Base-by-base conservation (phyloP, 2,329 filamentous ascomycete species). In the Calonectria leucothoes region DNA sequence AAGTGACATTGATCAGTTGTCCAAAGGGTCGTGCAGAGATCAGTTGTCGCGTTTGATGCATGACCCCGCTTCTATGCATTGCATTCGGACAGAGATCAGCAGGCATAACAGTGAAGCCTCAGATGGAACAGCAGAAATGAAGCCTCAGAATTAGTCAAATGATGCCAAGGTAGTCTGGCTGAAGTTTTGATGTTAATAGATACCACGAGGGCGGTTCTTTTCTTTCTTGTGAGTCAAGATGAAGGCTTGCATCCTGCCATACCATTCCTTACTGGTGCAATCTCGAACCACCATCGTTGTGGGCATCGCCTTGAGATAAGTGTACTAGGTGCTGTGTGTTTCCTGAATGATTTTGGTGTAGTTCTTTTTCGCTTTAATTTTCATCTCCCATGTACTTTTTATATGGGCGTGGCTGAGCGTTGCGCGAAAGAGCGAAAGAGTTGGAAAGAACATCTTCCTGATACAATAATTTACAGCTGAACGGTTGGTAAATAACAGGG, bases 61-160 rank as follows among this genome's bases (percentile, higher is more conserved):
- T 81, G 69, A 76, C 71, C 31, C 55, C 78, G 82, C 73, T 81
- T 84, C 83, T 49, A 48, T 81, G 83, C 82, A 84, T 84, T 35
- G 70, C 15, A 23, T n/a, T 11, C 37, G 23, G 37, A 15, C 8
- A 35, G 31, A n/a, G 42, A 45, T 45, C 6, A 45, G 42, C n/a
- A 23, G 23, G 23, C 42, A 5, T n/a, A 45, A 12, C 42, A 45
- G 42, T n/a, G 42, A 45, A 45, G n/a, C 42, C 42, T 45, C n/a
- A 12, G n/a, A 45, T 45, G 8, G n/a, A 45, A 4, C 42, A 45
- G 20, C 20, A 45, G 20, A 45, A 45, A 45, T 23, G 11, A 45
- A 23, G 4, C 20, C n/a, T n/a, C 10, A 45, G 17, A 45, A 23
- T 23, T 23, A 45, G 7, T 45, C 23, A 12, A 23, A 12, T 3